Evolutionary conservation across 176 grass and related monocot genomes (phyloP).

Genomic region (Paspalum vaginatum): DNA sequence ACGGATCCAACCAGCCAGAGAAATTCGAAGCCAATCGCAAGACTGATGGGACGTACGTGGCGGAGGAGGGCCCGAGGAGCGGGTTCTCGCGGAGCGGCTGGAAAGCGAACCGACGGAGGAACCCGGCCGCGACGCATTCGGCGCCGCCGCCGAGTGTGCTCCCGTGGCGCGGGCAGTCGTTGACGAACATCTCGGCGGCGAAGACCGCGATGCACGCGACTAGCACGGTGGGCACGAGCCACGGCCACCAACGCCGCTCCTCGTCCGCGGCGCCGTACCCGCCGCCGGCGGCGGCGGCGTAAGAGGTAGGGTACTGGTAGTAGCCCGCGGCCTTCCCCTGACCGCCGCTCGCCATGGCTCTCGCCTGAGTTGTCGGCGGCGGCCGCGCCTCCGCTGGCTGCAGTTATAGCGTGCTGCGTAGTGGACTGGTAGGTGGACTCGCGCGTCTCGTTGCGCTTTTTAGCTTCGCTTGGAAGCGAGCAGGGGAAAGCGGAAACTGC

Average conservation of each 20-base stretch:
- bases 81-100: conserved; percentile 88
- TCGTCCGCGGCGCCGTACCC: not conserved
- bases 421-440: conserved; percentile 37
- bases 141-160: conserved; percentile 44
- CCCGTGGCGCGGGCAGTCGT: conserved; percentile 68
- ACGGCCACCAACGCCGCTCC: conserved; percentile 74
- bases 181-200: conserved; percentile 83
- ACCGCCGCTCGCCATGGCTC: conserved; percentile 48
- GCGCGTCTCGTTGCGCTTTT: not conserved
- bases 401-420: conserved; percentile 38
- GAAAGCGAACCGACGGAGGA: conserved; percentile 81
- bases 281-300: conserved; percentile 7
- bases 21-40: not conserved
- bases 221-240: conserved; percentile 75
- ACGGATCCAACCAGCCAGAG: not conserved
- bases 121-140: conserved; percentile 48
- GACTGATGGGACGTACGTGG: conserved; percentile 55
- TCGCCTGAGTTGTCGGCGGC: not conserved
- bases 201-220: conserved; percentile 71
- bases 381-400: not conserved
- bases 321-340: conserved; percentile 46
- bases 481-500: not conserved
- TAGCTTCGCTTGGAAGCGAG: conserved; percentile 61
- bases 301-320: conserved; percentile 31
- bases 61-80: conserved; percentile 78